Conservation (phyloP, 2,329 filamentous ascomycete species). For the Scolecobasidium constrictum region DNA sequence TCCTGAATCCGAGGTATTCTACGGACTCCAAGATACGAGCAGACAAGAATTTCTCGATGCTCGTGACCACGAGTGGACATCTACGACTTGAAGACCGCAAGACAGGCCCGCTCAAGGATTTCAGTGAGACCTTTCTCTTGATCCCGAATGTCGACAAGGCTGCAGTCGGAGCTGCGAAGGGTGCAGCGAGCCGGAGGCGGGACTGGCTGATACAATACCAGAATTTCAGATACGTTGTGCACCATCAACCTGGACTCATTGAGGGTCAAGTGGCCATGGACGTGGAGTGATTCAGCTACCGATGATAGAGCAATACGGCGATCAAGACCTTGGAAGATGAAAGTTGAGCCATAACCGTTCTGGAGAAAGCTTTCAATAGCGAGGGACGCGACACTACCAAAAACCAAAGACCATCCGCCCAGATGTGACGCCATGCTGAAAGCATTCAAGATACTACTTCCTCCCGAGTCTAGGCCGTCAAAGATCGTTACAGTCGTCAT, state of each 20-base stretch:
- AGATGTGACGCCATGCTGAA: neutral
- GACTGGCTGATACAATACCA: constrained; percentile 31
- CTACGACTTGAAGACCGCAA: constrained; percentile 53
- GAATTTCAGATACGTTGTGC: constrained; percentile 30
- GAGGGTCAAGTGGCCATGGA: constrained; percentile 7
- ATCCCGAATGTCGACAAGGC: constrained; percentile 44
- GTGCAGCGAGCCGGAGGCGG: constrained; percentile 20
- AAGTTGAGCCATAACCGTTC: too few relatives aligned
- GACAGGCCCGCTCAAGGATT: constrained; percentile 54
- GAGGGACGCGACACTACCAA: too few relatives aligned
- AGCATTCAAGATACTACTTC: neutral
- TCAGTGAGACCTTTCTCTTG: constrained; percentile 71
- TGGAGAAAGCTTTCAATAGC: too few relatives aligned
- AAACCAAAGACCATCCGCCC: too few relatives aligned
- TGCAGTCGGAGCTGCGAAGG: constrained; percentile 16
- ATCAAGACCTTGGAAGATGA: too few relatives aligned
- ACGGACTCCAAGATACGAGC: constrained; percentile 31
- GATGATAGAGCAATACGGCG: too few relatives aligned
- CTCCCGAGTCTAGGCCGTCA: neutral
- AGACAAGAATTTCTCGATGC: constrained; percentile 55
- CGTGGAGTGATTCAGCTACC: neutral
- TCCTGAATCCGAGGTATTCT: constrained; percentile 58
- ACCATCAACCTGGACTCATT: constrained; percentile 4
- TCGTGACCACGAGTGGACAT: constrained; percentile 62
- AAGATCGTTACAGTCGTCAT: too few relatives aligned